Conservation (phyloP, 768 basidiomycete genomes). For the Tricholoma furcatifolium region DNA sequence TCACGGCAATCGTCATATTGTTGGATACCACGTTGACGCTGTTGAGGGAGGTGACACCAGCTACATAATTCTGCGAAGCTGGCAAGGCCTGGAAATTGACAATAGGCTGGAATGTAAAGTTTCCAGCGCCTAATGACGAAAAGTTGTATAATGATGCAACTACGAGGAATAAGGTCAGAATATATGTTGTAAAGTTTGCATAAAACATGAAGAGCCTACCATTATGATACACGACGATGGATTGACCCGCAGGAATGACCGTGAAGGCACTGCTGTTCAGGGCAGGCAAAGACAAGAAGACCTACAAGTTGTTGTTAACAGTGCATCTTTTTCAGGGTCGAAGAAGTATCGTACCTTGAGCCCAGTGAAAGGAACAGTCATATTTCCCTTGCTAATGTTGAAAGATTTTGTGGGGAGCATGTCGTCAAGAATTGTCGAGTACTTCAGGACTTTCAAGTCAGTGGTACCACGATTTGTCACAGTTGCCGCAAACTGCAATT, state of each 20-base stretch:
- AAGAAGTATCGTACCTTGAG: slow-evolving; percentile 30
- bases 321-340: background rate
- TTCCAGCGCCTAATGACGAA: slow-evolving; percentile 35
- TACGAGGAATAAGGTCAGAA: slow-evolving; percentile 11
- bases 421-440: slow-evolving; percentile 44
- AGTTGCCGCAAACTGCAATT: slow-evolving; percentile 39
- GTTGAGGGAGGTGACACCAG: slow-evolving; percentile 17
- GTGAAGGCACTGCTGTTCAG: slow-evolving; percentile 39
- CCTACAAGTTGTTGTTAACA: slow-evolving; percentile 17
- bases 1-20: slow-evolving; percentile 33
- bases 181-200: background rate
- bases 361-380: slow-evolving; percentile 39
- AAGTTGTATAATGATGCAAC: slow-evolving; percentile 45
- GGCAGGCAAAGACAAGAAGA: slow-evolving; percentile 34
- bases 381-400: slow-evolving; percentile 37
- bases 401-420: slow-evolving; percentile 44
- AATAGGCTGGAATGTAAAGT: slow-evolving; percentile 38
- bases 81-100: slow-evolving; percentile 35
- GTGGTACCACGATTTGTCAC: slow-evolving; percentile 41
- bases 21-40: slow-evolving; percentile 25
- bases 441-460: slow-evolving; percentile 42
- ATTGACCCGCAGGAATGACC: slow-evolving; percentile 38
- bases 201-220: slow-evolving; percentile 20
- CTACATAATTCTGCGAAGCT: slow-evolving; percentile 14
- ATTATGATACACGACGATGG: slow-evolving; percentile 36